Conservation (phyloP, 768 basidiomycete species). For the Amanita jacksonii region DNA sequence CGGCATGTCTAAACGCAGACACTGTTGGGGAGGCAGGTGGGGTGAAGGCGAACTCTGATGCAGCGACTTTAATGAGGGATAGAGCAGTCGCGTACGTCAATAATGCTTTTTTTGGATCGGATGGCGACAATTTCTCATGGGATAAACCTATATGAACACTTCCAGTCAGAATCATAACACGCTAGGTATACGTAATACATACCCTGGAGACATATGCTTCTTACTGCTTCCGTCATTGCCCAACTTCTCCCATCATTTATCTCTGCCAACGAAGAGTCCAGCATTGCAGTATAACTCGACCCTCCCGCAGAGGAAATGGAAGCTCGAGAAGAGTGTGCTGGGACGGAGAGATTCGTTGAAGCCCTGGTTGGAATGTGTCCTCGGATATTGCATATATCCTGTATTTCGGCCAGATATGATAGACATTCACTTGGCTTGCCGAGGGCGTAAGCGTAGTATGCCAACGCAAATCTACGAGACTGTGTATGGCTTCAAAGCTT, state of each 20-base stretch:
- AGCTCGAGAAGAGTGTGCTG: conserved; percentile 21
- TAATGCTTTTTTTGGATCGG: conserved; percentile 42
- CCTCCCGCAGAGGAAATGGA: conserved; percentile 39
- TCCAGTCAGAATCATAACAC: conserved; percentile 5
- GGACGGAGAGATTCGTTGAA: conserved; percentile 20
- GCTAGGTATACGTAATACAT: conserved; percentile 12
- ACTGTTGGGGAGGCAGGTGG: conserved; percentile 12
- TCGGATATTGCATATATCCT: conserved; percentile 44
- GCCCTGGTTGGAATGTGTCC: conserved; percentile 38
- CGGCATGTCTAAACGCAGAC: conserved; percentile 25
- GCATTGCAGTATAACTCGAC: conserved; percentile 33
- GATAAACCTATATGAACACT: conserved; percentile 53
- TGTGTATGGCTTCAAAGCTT: conserved; percentile 20
- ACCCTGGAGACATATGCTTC: conserved; percentile 78
- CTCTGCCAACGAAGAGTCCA: conserved; percentile 35
- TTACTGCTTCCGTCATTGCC: conserved; percentile 63
- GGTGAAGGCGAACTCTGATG: conserved; percentile 33
- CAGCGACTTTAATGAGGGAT: conserved; percentile 41
- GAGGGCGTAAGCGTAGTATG: conserved; percentile 76
- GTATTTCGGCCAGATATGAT: conserved; percentile 42
- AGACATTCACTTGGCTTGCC: conserved; percentile 59
- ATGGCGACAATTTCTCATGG: conserved; percentile 48
- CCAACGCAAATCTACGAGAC: conserved; percentile 61
- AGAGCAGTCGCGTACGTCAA: conserved; percentile 44
- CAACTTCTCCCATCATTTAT: conserved; percentile 63